Conservation (phyloP, 2,329 filamentous ascomycete genomes). For the Helminthosporium solani region DNA sequence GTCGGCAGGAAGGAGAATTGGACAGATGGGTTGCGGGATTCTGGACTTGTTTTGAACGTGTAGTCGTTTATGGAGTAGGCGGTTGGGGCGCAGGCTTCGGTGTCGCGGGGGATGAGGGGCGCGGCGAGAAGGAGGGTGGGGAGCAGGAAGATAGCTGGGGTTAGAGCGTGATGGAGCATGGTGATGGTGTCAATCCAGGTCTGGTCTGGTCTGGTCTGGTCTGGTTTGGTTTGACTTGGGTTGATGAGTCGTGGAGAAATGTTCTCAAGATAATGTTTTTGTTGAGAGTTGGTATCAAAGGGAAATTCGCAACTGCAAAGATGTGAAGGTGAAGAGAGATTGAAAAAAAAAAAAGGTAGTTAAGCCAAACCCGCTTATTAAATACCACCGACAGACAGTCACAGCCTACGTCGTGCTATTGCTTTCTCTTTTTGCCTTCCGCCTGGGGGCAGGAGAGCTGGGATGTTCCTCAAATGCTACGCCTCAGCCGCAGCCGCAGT, state of each 20-base stretch:
- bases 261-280: too few relatives aligned
- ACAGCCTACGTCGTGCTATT: too few relatives aligned
- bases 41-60: constrained; percentile 11
- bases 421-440: too few relatives aligned
- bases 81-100: constrained; percentile 20
- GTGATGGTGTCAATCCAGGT: neutral
- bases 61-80: constrained; percentile 30
- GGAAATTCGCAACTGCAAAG: too few relatives aligned
- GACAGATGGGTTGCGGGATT: constrained; percentile 15
- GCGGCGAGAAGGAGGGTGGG: constrained; percentile 21
- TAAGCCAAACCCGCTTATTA: too few relatives aligned
- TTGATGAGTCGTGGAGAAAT: neutral
- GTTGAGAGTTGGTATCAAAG: too few relatives aligned
- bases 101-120: constrained; percentile 8
- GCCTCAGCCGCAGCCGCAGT: too few relatives aligned
- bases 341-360: too few relatives aligned
- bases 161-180: constrained; percentile 15
- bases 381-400: too few relatives aligned
- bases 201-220: neutral
- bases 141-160: constrained; percentile 18
- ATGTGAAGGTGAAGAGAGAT: neutral
- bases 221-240: neutral
- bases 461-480: too few relatives aligned
- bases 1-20: constrained; percentile 26
- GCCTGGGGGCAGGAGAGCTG: too few relatives aligned